Percentiles rank a stretch among this genome's conserved stretches.
Conservation (phyloP, 768 basidiomycete genomes). For the Lyophyllum shimeji region DNA sequence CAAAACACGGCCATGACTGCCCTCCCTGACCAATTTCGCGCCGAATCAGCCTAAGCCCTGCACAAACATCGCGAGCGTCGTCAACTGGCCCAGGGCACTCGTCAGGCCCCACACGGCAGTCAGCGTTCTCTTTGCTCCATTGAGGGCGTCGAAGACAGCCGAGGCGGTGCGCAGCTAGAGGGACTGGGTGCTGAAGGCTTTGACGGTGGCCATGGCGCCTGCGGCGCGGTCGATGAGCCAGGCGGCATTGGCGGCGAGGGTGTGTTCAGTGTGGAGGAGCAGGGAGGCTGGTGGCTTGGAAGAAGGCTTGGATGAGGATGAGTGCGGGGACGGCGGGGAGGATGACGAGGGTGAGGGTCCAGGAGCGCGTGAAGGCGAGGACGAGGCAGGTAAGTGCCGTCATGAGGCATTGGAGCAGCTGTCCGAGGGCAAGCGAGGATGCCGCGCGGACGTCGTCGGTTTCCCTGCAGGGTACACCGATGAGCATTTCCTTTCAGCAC, state of each 20-base stretch:
- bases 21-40: constrained; percentile 80
- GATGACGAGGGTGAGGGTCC: constrained; percentile 86
- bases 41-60: constrained; percentile 98
- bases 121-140: constrained; percentile 48
- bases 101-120: constrained; percentile 77
- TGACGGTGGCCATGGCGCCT: constrained; percentile 83
- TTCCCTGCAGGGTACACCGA: constrained; percentile 53
- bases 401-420: constrained; percentile 76
- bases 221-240: constrained; percentile 78
- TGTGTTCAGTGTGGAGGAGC: constrained; percentile 65
- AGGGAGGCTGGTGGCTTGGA: constrained; percentile 71
- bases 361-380: constrained; percentile 81
- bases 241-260: constrained; percentile 67
- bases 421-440: constrained; percentile 76
- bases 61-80: constrained; percentile 91
- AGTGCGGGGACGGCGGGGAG: constrained; percentile 87
- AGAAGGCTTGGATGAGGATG: constrained; percentile 70
- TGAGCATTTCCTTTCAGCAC: neutral
- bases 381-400: constrained; percentile 77
- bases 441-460: constrained; percentile 92
- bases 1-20: constrained; percentile 96
- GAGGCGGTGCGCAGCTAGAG: constrained; percentile 46
- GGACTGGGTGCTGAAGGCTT: constrained; percentile 80
- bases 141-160: constrained; percentile 42
- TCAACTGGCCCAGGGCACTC: constrained; percentile 70